Conservation (phyloP, 2,329 filamentous ascomycete species). For the Capronia epimyces region DNA sequence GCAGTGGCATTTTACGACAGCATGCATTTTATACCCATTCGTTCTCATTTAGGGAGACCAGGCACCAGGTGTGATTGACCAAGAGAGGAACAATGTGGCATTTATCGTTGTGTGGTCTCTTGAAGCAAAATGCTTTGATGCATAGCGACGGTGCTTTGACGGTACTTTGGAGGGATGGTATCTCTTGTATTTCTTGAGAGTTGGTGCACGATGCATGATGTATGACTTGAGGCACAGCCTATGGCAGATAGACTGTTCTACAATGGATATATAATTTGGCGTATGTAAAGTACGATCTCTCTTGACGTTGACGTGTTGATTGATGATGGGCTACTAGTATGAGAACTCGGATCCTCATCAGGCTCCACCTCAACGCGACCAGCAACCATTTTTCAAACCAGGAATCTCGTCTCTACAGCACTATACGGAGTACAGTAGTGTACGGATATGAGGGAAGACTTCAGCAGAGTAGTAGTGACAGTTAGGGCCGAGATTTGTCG, state of each 20-base stretch:
- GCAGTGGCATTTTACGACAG: constrained; percentile 10
- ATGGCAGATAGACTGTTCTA: constrained; percentile 7
- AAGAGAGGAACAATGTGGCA: constrained; percentile 3
- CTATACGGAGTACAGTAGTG: too few relatives aligned
- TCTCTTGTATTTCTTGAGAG: constrained; percentile 5
- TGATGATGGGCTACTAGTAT: neutral
- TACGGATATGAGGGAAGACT: too few relatives aligned
- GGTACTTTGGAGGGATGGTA: neutral
- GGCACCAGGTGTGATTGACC: neutral
- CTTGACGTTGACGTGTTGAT: neutral
- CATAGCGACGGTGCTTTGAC: constrained; percentile 23
- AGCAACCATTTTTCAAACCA: constrained; percentile 6
- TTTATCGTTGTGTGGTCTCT: constrained; percentile 2
- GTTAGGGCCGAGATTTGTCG: too few relatives aligned
- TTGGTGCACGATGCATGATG: constrained; percentile 16
- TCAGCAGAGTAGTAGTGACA: neutral
- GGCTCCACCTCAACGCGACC: neutral
- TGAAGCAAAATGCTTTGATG: constrained; percentile 11
- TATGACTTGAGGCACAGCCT: constrained; percentile 8
- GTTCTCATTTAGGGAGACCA: constrained; percentile 15
- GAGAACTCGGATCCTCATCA: neutral
- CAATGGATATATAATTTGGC: constrained; percentile 11
- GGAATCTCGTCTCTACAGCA: constrained; percentile 1
- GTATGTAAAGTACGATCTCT: neutral
- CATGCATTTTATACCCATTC: constrained; percentile 23